Conservation (phyloP, 1,284 basidiomycete genomes). For the Leccinum solheimii region DNA sequence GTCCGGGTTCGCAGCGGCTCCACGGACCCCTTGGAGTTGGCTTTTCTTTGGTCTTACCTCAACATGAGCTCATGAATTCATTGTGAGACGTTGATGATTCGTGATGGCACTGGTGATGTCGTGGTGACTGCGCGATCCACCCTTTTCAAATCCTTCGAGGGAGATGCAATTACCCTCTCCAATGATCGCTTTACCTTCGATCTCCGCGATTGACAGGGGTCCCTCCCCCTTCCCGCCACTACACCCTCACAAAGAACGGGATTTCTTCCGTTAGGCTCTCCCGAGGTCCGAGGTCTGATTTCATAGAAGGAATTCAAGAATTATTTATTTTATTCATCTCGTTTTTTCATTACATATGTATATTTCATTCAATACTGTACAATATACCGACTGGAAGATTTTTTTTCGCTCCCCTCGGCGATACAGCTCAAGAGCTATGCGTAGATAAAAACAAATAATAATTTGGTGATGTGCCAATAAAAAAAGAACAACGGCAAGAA, state of each 20-base stretch:
- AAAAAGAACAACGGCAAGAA: neutral
- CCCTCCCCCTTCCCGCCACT: constrained; percentile 10
- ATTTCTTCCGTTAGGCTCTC: constrained; percentile 35
- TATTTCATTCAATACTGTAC: constrained; percentile 16
- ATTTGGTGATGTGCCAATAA: constrained; percentile 25
- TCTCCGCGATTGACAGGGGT: constrained; percentile 32
- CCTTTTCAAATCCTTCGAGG: neutral
- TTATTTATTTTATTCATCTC: constrained; percentile 2
- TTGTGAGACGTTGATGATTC: neutral
- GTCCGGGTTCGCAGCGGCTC: constrained; percentile 7
- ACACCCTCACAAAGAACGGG: constrained; percentile 4
- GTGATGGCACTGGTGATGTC: neutral
- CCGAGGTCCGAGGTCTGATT: neutral
- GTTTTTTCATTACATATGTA: neutral
- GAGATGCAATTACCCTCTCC: constrained; percentile 11
- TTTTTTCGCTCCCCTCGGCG: constrained; percentile 25
- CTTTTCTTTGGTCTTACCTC: neutral
- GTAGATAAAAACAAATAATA: constrained; percentile 18
- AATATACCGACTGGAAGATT: constrained; percentile 20
- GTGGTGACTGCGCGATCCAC: constrained; percentile 1
- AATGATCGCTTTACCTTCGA: constrained; percentile 20
- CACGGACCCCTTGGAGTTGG: constrained; percentile 33
- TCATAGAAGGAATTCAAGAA: constrained; percentile 12
- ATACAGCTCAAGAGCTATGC: constrained; percentile 26
- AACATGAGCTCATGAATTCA: constrained; percentile 2